phyloP scores from a whole-genome alignment of 345 rosid species.

The Eucalyptus urophylla region DNA sequence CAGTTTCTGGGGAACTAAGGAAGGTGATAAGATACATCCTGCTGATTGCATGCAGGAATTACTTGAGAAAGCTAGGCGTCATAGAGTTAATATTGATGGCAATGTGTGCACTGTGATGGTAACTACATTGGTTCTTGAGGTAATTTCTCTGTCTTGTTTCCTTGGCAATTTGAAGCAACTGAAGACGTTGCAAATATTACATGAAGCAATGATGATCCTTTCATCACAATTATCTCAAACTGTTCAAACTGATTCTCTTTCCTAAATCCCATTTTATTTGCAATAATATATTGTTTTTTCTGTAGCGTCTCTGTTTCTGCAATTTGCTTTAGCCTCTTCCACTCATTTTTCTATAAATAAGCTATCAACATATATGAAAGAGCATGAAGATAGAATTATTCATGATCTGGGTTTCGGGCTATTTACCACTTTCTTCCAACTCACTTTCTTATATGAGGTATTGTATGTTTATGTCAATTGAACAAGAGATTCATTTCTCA shows the following conservation, averaged over 20 bases:
- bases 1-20: conserved; percentile 87
- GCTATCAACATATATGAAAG: background rate
- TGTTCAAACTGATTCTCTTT: background rate
- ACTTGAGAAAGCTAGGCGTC: conserved; percentile 88
- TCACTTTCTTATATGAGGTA: background rate
- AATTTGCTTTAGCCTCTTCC: background rate
- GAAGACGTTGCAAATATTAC: background rate
- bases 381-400: background rate
- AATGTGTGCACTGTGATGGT: conserved; percentile 93
- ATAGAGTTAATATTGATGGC: conserved; percentile 82
- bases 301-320: background rate
- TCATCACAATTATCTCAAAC: background rate
- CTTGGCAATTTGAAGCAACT: background rate
- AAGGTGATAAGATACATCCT: conserved; percentile 81
- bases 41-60: conserved; percentile 95
- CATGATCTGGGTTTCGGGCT: background rate
- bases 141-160: conserved; percentile 8
- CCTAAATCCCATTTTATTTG: background rate
- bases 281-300: background rate
- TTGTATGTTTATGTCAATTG: background rate
- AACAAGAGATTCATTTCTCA: background rate
- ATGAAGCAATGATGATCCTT: background rate
- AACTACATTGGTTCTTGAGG: conserved; percentile 98
- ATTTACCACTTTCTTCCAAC: background rate
- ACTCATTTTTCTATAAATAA: background rate